These are phyloP conservation scores for Saccharomycopsis lassenensis DNA, from an alignment of 805 yeast genomes.

Conservation along the genomic window DNA sequence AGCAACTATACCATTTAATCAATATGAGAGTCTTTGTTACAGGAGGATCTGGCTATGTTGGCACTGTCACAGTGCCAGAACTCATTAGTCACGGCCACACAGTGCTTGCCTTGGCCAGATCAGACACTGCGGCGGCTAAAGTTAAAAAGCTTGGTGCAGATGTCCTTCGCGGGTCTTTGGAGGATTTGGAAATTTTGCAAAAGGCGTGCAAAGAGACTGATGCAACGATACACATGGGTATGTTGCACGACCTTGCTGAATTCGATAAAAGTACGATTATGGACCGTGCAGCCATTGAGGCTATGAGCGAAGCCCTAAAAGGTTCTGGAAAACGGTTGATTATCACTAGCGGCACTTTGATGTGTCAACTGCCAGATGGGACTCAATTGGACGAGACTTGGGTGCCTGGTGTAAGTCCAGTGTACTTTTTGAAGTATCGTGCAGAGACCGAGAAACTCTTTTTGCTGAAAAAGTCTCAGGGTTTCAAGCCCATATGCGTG, in stretches of 20 bases:
- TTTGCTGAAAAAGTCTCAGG: conserved; percentile 20
- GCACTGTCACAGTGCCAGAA: conserved; percentile 20
- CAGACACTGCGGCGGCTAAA: conserved; percentile 23
- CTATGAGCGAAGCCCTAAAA: conserved; percentile 20
- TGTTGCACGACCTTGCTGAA: neutral
- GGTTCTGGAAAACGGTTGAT: conserved; percentile 25
- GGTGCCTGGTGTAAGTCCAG: neutral
- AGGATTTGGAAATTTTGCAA: conserved; percentile 23
- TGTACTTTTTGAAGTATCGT: conserved; percentile 11
- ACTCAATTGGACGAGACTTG: conserved; percentile 17
- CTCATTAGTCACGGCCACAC: conserved; percentile 22
- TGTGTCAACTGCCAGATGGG: conserved; percentile 10
- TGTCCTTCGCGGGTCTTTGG: conserved; percentile 24
- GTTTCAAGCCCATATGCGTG: conserved; percentile 22
- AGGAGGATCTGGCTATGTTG: conserved; percentile 29
- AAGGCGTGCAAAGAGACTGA: conserved; percentile 25
- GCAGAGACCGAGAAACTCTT: conserved; percentile 17
- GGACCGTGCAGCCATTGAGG: neutral
- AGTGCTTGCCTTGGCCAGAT: conserved; percentile 26
- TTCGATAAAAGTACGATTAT: neutral
- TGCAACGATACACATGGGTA: conserved; percentile 29
- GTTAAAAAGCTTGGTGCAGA: conserved; percentile 21
- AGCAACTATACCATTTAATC: no score
- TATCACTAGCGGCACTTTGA: conserved; percentile 21
- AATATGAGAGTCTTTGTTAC: conserved; percentile 26